Base-by-base conservation (phyloP, 495 filamentous ascomycete genomes). In the Podospora didyma region DNA sequence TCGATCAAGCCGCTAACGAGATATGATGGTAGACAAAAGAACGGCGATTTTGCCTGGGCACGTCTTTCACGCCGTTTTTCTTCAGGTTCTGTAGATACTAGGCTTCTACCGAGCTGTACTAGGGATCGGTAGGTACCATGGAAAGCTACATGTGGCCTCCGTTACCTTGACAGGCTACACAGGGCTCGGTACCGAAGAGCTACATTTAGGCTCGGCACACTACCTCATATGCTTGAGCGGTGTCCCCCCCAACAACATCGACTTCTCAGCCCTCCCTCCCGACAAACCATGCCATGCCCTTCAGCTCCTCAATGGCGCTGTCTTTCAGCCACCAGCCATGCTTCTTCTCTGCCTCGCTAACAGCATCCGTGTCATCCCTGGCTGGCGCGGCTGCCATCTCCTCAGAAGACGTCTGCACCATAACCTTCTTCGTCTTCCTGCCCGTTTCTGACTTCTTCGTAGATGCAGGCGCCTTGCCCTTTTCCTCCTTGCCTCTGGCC, bases 231-330 rank as follows among this genome's bases (percentile, higher is more conserved):
- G n/a, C n/a, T n/a, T n/a, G n/a, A n/a, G n/a, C n/a, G n/a, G n/a
- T n/a, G n/a, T n/a, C n/a, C n/a, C n/a, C n/a, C n/a, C n/a, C n/a
- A 49, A 49, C 11, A 49, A 21, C 23, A 24, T 34, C 4, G 46
- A 44, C 9, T 41, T 39, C 39, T 51, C 55, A 59, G 1, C 42
- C 56, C 16, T 55, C 54, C 19, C 62, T 31, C 0, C 71, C 76
- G 19, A 75, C 73, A 49, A 82, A 75, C 81, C 81, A 85, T 2
- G 81, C 74, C 46, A 60, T 74, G 0, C 82, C 81, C 64, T 78
- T 85, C 59, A 86, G 50, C 45, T 73, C 67, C 56, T 85, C 83
- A 39, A 84, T 75, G 6, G 76, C 73, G 49, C 77, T 78, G 48
- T 75, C 75, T 47, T 75, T 63, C 53, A 82, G 60, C 80, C 79